Evolutionary conservation across 257 asterid genomes (phyloP).

Genomic region (Echites panduratus): DNA sequence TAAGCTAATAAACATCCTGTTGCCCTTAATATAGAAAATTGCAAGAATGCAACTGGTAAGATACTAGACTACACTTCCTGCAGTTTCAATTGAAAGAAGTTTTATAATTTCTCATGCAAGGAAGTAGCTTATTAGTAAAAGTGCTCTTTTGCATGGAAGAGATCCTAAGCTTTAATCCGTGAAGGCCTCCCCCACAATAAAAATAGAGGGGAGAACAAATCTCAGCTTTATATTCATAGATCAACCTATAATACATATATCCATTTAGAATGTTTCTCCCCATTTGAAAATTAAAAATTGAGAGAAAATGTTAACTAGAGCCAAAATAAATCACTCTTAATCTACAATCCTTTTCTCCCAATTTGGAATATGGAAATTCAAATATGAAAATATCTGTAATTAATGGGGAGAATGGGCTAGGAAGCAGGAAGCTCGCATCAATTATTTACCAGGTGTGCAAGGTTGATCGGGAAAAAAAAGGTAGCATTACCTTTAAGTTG

Average conservation of each 20-base stretch:
- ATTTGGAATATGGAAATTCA: not conserved
- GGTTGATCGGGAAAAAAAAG: not conserved
- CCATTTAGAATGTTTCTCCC: not conserved
- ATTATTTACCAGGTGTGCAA: not conserved
- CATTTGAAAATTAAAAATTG: not conserved
- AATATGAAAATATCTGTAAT: not conserved
- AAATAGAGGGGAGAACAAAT: not conserved
- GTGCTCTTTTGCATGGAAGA: not conserved
- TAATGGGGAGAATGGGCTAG: not conserved
- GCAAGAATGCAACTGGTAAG: not conserved
- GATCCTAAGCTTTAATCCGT: not conserved
- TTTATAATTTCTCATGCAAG: not conserved
- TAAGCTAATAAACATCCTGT: not conserved
- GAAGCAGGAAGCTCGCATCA: not conserved
- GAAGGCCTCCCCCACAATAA: not conserved
- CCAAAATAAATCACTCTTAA: not conserved
- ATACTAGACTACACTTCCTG: too few relatives aligned
- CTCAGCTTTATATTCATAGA: not conserved
- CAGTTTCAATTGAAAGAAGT: not conserved
- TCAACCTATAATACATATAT: not conserved
- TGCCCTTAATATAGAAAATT: too few relatives aligned
- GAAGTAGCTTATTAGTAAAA: not conserved
- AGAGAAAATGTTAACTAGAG: not conserved
- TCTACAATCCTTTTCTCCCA: not conserved
- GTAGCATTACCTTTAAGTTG: constrained; percentile 63